Conservation (phyloP, 495 filamentous ascomycete species). For the Aspergillus funiculosus region DNA sequence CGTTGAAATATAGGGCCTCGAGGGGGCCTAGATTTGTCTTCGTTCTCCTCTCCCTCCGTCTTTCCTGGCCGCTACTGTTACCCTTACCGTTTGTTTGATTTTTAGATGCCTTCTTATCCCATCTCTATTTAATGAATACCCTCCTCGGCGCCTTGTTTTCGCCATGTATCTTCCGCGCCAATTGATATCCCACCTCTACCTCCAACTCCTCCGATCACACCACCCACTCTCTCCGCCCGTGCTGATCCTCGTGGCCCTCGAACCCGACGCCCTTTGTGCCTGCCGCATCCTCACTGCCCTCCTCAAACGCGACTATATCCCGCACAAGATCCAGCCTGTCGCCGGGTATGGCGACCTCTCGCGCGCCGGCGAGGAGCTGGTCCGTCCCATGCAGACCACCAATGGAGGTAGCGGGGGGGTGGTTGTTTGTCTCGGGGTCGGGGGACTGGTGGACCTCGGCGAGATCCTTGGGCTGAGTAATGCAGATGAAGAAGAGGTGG, state of each 20-base stretch:
- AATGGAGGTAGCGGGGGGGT: slow-evolving; percentile 77
- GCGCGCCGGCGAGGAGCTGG: slow-evolving; percentile 65
- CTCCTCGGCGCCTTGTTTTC: no score
- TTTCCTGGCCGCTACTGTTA: neutral
- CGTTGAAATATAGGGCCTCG: slow-evolving; percentile 11
- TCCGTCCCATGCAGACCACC: slow-evolving; percentile 74
- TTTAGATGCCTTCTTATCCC: slow-evolving; percentile 1
- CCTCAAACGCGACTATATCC: slow-evolving; percentile 92
- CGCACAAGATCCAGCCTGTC: slow-evolving; percentile 95
- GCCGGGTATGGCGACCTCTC: slow-evolving; percentile 87
- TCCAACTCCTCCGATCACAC: slow-evolving; percentile 71
- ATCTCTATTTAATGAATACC: slow-evolving; percentile 6
- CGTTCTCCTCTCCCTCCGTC: neutral
- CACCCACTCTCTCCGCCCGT: slow-evolving; percentile 83
- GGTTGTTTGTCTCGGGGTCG: slow-evolving; percentile 87
- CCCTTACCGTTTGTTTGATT: slow-evolving; percentile 6
- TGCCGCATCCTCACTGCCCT: slow-evolving; percentile 87
- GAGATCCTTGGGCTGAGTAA: slow-evolving; percentile 60
- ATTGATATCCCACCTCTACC: slow-evolving; percentile 84
- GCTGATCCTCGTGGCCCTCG: slow-evolving; percentile 87
- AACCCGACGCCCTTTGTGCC: slow-evolving; percentile 92
- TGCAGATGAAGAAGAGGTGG: slow-evolving; percentile 48
- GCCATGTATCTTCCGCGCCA: slow-evolving; percentile 93
- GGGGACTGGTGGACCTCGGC: slow-evolving; percentile 81
- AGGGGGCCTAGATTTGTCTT: slow-evolving; percentile 6